These are phyloP conservation scores for Stromatinia cepivora DNA, from an alignment of 2,329 filamentous ascomycete genomes.

Conservation along the genomic window DNA sequence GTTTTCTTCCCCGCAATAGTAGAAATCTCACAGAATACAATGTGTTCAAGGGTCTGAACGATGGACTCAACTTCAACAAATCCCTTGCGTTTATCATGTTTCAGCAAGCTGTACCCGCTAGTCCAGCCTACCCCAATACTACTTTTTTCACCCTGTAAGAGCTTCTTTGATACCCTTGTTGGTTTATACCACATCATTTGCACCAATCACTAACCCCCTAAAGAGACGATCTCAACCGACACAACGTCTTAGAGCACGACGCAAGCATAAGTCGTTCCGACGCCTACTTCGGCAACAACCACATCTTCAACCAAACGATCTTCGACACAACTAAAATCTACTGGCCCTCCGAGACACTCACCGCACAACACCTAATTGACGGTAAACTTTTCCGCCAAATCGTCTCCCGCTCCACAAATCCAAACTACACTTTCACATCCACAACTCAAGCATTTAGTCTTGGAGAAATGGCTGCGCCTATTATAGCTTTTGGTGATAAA, in stretches of 20 bases:
- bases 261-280: slow-evolving; percentile 47
- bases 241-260: slow-evolving; percentile 10
- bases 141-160: slow-evolving; percentile 34
- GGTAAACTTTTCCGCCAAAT: slow-evolving; percentile 7
- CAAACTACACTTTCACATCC: not conserved
- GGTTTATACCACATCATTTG: no score
- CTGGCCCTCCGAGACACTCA: not conserved
- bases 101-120: slow-evolving; percentile 46
- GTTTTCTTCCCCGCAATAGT: slow-evolving; percentile 47
- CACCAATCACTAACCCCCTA: slow-evolving; percentile 30
- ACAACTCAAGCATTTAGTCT: not conserved
- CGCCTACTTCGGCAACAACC: slow-evolving; percentile 52
- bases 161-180: no score
- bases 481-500: slow-evolving; percentile 16
- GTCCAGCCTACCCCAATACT: slow-evolving; percentile 46
- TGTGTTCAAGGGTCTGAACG: slow-evolving; percentile 44
- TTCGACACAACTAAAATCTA: slow-evolving; percentile 34
- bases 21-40: slow-evolving; percentile 41
- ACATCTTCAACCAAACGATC: slow-evolving; percentile 53
- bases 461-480: slow-evolving; percentile 1
- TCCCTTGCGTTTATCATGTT: slow-evolving; percentile 47
- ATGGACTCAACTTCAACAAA: slow-evolving; percentile 48
- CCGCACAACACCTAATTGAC: not conserved
- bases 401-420: not conserved
- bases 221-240: slow-evolving; percentile 3